Conservation (phyloP, 2,329 filamentous ascomycete species). For the Daldinia eschscholtzii region DNA sequence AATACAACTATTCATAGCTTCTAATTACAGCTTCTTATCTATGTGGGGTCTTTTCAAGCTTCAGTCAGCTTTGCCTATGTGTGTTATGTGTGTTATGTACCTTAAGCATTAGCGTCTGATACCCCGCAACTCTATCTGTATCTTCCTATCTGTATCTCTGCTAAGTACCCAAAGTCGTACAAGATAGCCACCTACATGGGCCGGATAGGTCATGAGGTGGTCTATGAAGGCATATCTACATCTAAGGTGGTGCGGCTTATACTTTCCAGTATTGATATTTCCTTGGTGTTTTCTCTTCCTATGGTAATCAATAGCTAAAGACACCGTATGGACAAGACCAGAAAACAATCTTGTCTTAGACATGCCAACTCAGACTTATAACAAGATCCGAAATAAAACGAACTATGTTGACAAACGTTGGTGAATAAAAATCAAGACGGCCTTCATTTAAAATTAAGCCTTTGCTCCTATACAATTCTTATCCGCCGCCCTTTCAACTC, state of each 20-base stretch:
- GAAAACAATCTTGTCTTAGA: background rate
- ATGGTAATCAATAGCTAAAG: background rate
- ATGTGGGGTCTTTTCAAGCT: conserved; percentile 17
- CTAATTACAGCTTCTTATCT: conserved; percentile 37
- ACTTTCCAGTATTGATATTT: background rate
- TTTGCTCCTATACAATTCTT: background rate
- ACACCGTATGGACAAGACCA: background rate
- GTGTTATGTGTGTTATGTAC: no score
- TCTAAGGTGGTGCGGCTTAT: background rate
- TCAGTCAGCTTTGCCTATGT: conserved; percentile 15
- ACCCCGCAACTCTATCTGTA: conserved; percentile 8
- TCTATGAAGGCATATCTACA: no score
- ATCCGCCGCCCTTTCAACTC: background rate
- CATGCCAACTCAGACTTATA: background rate
- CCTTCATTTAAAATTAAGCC: background rate
- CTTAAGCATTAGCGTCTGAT: conserved; percentile 2
- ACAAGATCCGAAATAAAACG: background rate
- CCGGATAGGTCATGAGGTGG: no score
- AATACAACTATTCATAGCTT: conserved; percentile 29
- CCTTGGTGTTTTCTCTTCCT: background rate
- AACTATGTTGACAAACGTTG: background rate
- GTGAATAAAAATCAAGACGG: background rate
- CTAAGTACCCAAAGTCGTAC: background rate
- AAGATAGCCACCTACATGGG: no score
- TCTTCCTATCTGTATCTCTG: background rate